Base-by-base conservation (phyloP, 176 grass and related monocot genomes). In the Aegilops tauschii region DNA sequence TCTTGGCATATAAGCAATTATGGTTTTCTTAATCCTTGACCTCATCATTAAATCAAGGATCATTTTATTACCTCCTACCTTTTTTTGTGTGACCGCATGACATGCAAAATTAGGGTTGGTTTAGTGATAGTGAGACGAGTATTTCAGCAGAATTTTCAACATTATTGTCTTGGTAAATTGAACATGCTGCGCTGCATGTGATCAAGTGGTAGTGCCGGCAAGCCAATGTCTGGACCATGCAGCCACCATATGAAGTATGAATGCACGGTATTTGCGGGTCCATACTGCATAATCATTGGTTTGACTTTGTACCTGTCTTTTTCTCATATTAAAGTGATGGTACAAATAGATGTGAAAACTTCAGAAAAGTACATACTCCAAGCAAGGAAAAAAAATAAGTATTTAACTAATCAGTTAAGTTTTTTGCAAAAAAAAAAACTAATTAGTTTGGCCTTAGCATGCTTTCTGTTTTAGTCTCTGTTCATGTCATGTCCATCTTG, bases 311-410 rank as follows among this genome's bases (percentile, higher is more conserved):
- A 7, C 50, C 50, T 1, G 50, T 54, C 5, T 1, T 29, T 44
- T 80, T 69, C 66, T 83, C 31, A 10, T 56, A 71, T 83, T 59
- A 83, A 61, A 59, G 66, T 6, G 12, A 72, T 72, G 30, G 68
- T 54, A n/a, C 49, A 39, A 54, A 56, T 47, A 27, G n/a, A 69
- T 50, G 45, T 4, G 20, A 56, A 34, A 31, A 69, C 29, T 82
- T 62, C 4, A 28, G 70, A 73, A 44, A 73, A 73, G 5, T 73
- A 5, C 40, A 17, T 74, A 50, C 42, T 50, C 49, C 25, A 75
- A 47, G 79, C 17, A 40, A 65, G 72, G 16, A 7, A 32, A 32
- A 32, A 9, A 50, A 74, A 47, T 2, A 14, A 74, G 21, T 49
- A 1, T 74, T 49, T 17, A 49, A 8, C 39, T 73, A 74, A 75